Percentiles rank a stretch among this genome's conserved stretches.
phyloP scores from a whole-genome alignment of 306 rosid species.

The Acacia confusa region DNA sequence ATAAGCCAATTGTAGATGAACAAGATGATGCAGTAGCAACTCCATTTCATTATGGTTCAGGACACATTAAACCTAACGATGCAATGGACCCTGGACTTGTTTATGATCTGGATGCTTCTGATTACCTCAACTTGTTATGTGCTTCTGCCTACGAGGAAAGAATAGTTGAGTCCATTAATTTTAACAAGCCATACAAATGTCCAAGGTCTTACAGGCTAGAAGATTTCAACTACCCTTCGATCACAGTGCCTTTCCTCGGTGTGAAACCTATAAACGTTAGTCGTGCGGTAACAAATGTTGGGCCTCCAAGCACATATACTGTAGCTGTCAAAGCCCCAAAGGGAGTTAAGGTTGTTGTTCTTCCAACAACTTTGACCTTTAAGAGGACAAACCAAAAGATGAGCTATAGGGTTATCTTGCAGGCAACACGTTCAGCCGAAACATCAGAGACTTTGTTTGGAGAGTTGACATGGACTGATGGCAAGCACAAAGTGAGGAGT shows the following conservation, averaged over 20 bases:
- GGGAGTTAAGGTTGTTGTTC: too few relatives aligned
- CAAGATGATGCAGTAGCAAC: background rate
- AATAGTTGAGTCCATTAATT: background rate
- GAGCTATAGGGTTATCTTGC: too few relatives aligned
- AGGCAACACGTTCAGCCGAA: too few relatives aligned
- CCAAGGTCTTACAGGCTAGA: background rate
- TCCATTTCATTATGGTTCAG: background rate
- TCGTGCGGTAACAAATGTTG: too few relatives aligned
- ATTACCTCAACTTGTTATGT: background rate
- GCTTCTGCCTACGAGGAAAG: background rate
- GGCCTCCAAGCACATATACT: too few relatives aligned
- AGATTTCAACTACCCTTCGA: slow-evolving; percentile 1
- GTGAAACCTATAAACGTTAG: background rate
- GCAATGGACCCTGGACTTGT: background rate
- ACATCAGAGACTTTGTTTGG: too few relatives aligned
- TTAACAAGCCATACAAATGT: background rate
- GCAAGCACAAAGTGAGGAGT: too few relatives aligned
- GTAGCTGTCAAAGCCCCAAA: too few relatives aligned
- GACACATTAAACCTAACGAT: background rate
- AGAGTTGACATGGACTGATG: too few relatives aligned
- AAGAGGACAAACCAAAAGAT: too few relatives aligned
- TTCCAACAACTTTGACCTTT: too few relatives aligned
- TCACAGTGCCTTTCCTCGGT: background rate
- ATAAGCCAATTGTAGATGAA: background rate
- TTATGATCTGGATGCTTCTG: background rate